A percentile compares a stretch with the other conserved stretches of the same genome.
Evolutionary conservation across 2,329 filamentous ascomycete species (phyloP).

Genomic region (Mycocentrospora acerina): DNA sequence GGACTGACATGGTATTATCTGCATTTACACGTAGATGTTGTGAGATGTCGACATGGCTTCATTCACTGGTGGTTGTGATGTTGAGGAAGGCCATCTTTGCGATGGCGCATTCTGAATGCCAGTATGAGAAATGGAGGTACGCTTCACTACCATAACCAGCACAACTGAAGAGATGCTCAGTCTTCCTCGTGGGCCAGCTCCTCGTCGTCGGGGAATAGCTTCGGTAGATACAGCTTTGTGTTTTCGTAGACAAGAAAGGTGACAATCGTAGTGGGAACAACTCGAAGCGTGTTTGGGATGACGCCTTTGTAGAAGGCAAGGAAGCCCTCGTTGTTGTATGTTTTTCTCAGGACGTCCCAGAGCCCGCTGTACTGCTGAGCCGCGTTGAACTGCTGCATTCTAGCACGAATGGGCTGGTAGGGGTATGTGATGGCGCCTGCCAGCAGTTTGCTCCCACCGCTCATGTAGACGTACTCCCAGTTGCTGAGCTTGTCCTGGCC

Average conservation of each 20-base stretch:
- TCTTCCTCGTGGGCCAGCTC: slow-evolving; percentile 37
- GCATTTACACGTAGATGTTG: too few species aligned
- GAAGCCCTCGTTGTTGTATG: slow-evolving; percentile 78
- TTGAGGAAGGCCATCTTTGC: too few species aligned
- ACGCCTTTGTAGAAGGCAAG: slow-evolving; percentile 90
- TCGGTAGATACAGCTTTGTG: slow-evolving; percentile 69
- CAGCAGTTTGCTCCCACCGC: slow-evolving; percentile 79
- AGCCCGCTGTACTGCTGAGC: slow-evolving; percentile 72
- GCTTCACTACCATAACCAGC: too few species aligned
- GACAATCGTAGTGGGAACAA: slow-evolving; percentile 92
- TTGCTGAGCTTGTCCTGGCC: slow-evolving; percentile 59
- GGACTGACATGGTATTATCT: too few species aligned
- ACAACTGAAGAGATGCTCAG: slow-evolving; percentile 5
- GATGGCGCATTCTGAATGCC: too few species aligned
- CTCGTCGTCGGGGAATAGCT: slow-evolving; percentile 41
- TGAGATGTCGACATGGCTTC: too few species aligned
- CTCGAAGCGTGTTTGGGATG: slow-evolving; percentile 83
- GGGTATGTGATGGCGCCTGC: slow-evolving; percentile 92
- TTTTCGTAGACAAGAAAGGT: slow-evolving; percentile 98
- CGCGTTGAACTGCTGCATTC: slow-evolving; percentile 87
- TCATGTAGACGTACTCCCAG: slow-evolving; percentile 77
- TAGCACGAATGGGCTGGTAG: slow-evolving; percentile 86
- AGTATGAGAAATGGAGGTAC: too few species aligned
- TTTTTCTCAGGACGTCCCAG: slow-evolving; percentile 68
- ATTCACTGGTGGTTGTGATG: too few species aligned